Evolutionary conservation across 2,329 filamentous ascomycete genomes (phyloP).

Genomic region (Arachnomyces sp.): DNA sequence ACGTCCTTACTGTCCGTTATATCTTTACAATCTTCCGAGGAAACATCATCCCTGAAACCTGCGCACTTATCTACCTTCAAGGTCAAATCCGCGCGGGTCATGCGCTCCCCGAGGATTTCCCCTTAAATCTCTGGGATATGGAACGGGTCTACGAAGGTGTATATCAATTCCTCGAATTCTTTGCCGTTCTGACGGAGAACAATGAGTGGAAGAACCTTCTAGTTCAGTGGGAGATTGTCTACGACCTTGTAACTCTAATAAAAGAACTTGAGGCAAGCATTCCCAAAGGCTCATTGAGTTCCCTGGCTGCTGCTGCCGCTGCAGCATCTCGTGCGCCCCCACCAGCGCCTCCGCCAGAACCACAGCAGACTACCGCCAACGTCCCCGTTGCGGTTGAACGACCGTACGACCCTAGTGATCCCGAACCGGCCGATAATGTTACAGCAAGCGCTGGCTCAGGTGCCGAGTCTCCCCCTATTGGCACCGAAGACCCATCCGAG

Average conservation of each 20-base stretch:
- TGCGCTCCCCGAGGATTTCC: constrained; percentile 76
- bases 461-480: constrained; percentile 39
- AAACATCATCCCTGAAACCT: constrained; percentile 87
- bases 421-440: constrained; percentile 33
- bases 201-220: constrained; percentile 74
- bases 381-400: constrained; percentile 52
- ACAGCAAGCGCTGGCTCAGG: constrained; percentile 34
- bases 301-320: constrained; percentile 19
- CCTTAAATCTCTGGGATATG: constrained; percentile 95
- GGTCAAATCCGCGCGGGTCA: constrained; percentile 74
- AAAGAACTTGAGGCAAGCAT: constrained; percentile 83
- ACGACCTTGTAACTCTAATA: constrained; percentile 79
- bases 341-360: constrained; percentile 23
- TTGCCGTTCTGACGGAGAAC: constrained; percentile 81
- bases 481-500: constrained; percentile 55
- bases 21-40: constrained; percentile 88
- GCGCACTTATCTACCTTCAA: constrained; percentile 89
- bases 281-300: constrained; percentile 64
- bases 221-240: constrained; percentile 85
- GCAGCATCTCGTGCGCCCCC: constrained; percentile 24
- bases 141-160: constrained; percentile 92
- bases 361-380: constrained; percentile 22
- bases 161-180: constrained; percentile 89
- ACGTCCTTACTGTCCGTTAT: constrained; percentile 69
- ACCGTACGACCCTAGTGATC: constrained; percentile 50